phyloP scores from a whole-genome alignment of 164 flowering plant species.

The Vitis amurensis region DNA sequence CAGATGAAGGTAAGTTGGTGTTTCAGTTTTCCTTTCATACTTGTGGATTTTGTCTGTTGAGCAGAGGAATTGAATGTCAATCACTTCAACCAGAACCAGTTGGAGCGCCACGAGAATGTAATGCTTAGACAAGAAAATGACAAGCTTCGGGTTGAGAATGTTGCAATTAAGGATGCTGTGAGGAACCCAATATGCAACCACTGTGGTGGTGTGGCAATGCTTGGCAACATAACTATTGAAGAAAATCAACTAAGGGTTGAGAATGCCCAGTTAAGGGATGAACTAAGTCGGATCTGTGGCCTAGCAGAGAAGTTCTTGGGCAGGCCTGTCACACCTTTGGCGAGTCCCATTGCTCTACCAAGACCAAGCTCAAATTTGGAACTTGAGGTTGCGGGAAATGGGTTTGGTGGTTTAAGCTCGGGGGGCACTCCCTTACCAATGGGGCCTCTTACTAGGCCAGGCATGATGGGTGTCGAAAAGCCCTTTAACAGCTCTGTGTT shows the following conservation, averaged over 20 bases:
- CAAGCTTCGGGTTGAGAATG: slow-evolving; percentile 49
- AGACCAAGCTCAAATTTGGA: slow-evolving; percentile 27
- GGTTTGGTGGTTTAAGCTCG: slow-evolving; percentile 18
- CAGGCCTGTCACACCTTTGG: slow-evolving; percentile 21
- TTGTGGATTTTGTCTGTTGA: too few relatives aligned
- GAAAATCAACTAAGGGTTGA: slow-evolving; percentile 52
- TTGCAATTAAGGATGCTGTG: slow-evolving; percentile 40
- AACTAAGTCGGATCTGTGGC: slow-evolving; percentile 35
- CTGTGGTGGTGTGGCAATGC: slow-evolving; percentile 53
- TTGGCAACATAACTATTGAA: slow-evolving; percentile 39
- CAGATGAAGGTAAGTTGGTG: slow-evolving; percentile 58
- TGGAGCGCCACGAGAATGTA: slow-evolving; percentile 57
- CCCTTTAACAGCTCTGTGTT: slow-evolving; percentile 21
- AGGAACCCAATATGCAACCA: slow-evolving; percentile 43
- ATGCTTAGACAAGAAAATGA: slow-evolving; percentile 59
- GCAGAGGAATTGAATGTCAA: neutral
- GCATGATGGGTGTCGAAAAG: slow-evolving; percentile 10
- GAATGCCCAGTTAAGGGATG: slow-evolving; percentile 53
- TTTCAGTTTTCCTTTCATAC: neutral
- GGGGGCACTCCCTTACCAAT: slow-evolving; percentile 18
- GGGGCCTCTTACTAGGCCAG: slow-evolving; percentile 19
- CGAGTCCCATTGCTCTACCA: slow-evolving; percentile 12
- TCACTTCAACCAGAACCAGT: slow-evolving; percentile 41
- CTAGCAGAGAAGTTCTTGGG: slow-evolving; percentile 46
- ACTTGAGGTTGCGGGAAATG: slow-evolving; percentile 37